These are phyloP conservation scores for Papilionanthe hybrid DNA, from an alignment of 116 monocot genomes.

Conservation along the genomic window DNA sequence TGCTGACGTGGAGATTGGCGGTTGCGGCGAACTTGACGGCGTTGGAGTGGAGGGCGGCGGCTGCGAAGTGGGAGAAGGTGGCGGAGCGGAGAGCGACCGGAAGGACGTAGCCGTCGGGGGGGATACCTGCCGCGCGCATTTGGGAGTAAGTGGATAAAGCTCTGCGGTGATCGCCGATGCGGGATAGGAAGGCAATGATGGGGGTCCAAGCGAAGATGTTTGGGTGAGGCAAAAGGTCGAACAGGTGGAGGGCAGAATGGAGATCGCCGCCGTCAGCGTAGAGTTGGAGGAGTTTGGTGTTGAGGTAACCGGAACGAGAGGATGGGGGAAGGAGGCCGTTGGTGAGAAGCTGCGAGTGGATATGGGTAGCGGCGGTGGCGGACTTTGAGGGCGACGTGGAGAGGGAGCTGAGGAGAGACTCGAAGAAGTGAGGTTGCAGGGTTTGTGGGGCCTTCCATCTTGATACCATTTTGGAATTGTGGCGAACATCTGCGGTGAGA, in stretches of 20 bases:
- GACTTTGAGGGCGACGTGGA: slow-evolving; percentile 21
- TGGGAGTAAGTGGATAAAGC: slow-evolving; percentile 14
- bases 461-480: not conserved
- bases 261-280: slow-evolving; percentile 29
- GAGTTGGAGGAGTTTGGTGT: slow-evolving; percentile 32
- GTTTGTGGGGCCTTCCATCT: slow-evolving; percentile 3
- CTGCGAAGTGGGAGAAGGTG: not conserved
- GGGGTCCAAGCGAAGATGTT: slow-evolving; percentile 45
- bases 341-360: slow-evolving; percentile 37
- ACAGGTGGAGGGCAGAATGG: slow-evolving; percentile 29
- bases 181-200: slow-evolving; percentile 31
- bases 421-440: not conserved
- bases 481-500: not conserved
- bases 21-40: slow-evolving; percentile 21
- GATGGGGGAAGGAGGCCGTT: slow-evolving; percentile 13
- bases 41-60: slow-evolving; percentile 24
- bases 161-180: slow-evolving; percentile 11
- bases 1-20: slow-evolving; percentile 19
- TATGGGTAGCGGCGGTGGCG: slow-evolving; percentile 26
- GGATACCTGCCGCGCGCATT: slow-evolving; percentile 16
- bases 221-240: slow-evolving; percentile 34
- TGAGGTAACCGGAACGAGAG: slow-evolving; percentile 9
- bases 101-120: slow-evolving; percentile 34
- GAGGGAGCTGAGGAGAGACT: slow-evolving; percentile 13
- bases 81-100: slow-evolving; percentile 23